These are phyloP conservation scores for Psidium friedrichsthalianum DNA, from an alignment of 345 rosid species.

Conservation along the genomic window DNA sequence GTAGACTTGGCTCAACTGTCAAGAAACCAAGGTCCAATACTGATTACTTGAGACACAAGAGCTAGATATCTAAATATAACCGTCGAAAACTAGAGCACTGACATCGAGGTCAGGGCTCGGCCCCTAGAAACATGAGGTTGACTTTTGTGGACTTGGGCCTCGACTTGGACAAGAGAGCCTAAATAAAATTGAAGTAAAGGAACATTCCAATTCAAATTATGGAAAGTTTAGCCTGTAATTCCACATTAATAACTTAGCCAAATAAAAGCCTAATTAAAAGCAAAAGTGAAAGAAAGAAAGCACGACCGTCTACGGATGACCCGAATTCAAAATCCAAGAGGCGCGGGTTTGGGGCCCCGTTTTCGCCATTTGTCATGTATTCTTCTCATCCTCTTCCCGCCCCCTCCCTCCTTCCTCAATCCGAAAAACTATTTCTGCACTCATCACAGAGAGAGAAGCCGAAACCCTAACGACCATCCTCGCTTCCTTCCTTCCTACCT, in stretches of 20 bases:
- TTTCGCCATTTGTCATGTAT: not conserved
- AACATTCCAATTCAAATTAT: not conserved
- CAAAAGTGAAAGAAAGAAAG: too few relatives aligned
- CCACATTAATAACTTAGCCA: not conserved
- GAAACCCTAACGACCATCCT: not conserved
- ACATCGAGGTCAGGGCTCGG: rapidly evolving
- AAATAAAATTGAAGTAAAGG: not conserved
- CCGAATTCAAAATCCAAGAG: not conserved
- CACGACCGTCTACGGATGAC: too few relatives aligned
- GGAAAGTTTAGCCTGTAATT: not conserved
- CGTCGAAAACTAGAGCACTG: rapidly evolving
- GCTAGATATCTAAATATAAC: too few relatives aligned
- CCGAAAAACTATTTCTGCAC: not conserved
- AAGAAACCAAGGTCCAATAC: rapidly evolving
- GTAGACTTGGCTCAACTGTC: rapidly evolving
- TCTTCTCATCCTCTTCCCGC: not conserved
- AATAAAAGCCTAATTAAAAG: not conserved
- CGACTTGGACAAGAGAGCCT: too few relatives aligned
- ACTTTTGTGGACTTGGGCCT: not conserved
- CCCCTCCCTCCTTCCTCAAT: not conserved
- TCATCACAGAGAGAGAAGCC: not conserved
- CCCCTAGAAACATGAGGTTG: rapidly evolving
- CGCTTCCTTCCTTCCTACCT: not conserved
- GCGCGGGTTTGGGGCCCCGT: not conserved
- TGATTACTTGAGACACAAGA: too few relatives aligned